Evolutionary conservation across 2,329 filamentous ascomycete species (phyloP).

Genomic region (Alternaria panax): DNA sequence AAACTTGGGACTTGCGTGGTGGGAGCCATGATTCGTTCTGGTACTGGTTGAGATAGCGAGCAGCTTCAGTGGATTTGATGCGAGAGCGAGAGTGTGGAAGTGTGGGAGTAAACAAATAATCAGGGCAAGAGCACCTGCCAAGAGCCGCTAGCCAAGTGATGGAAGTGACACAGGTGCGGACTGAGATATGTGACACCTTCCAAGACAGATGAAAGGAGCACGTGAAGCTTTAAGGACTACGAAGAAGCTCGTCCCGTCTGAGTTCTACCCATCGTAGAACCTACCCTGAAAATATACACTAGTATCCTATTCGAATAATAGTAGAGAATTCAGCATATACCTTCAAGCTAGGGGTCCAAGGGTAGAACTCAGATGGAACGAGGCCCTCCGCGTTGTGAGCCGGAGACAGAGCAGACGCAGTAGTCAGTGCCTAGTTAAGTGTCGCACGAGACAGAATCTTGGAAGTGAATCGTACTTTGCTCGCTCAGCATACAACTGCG

Average conservation of each 20-base stretch:
- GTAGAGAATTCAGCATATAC: too few species aligned
- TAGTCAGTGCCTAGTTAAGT: too few species aligned
- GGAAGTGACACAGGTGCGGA: neutral
- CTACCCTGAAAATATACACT: too few species aligned
- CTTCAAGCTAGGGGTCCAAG: too few species aligned
- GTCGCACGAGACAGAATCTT: neutral
- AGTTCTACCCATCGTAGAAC: too few species aligned
- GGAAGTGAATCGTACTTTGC: neutral
- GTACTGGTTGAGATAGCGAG: fast-evolving
- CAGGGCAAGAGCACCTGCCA: neutral
- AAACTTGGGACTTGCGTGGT: neutral
- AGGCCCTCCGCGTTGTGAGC: too few species aligned
- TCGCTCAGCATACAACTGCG: neutral
- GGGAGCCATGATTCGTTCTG: neutral
- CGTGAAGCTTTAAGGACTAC: fast-evolving
- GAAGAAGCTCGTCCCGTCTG: too few species aligned
- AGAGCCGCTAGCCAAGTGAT: neutral
- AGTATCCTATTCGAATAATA: too few species aligned
- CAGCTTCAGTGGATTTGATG: neutral
- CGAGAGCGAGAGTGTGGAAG: neutral
- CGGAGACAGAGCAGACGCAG: too few species aligned
- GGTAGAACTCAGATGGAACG: too few species aligned
- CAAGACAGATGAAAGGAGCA: neutral
- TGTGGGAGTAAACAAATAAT: neutral
- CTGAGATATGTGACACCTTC: neutral